Evolutionary conservation across 2,329 filamentous ascomycete genomes (phyloP).

Genomic region (Zasmidium angulare): DNA sequence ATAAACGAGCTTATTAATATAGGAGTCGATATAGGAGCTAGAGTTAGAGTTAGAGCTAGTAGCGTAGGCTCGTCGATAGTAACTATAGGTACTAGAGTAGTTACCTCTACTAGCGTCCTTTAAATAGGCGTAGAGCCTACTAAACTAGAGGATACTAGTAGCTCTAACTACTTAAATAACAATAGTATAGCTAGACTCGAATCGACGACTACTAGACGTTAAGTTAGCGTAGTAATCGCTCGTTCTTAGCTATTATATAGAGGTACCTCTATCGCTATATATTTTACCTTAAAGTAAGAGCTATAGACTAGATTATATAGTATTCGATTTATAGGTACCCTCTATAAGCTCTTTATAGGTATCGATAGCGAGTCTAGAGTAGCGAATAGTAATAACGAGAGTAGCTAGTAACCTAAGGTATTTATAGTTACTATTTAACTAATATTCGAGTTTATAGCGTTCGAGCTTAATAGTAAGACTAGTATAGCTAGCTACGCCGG

Average conservation of each 20-base stretch:
- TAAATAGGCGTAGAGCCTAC: too few relatives aligned
- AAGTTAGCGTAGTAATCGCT: not conserved
- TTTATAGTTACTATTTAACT: not conserved
- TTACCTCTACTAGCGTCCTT: too few relatives aligned
- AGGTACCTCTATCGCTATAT: not conserved
- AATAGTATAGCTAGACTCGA: not conserved
- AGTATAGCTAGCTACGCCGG: not conserved
- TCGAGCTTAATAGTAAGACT: too few relatives aligned
- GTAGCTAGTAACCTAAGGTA: not conserved
- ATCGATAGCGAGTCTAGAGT: not conserved
- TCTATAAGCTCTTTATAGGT: not conserved
- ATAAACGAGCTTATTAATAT: not conserved
- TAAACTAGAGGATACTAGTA: not conserved
- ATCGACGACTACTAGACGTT: not conserved
- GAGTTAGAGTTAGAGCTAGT: not conserved
- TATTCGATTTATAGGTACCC: not conserved
- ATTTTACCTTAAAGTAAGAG: too few relatives aligned
- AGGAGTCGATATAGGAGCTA: not conserved
- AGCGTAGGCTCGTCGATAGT: not conserved
- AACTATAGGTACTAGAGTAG: not conserved
- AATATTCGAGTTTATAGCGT: not conserved
- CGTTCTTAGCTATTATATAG: not conserved
- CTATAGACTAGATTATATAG: not conserved
- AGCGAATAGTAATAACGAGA: not conserved
- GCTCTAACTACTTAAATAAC: not conserved